These are phyloP conservation scores for Flammula alnicola DNA, from an alignment of 1,284 basidiomycete species.

Conservation along the genomic window DNA sequence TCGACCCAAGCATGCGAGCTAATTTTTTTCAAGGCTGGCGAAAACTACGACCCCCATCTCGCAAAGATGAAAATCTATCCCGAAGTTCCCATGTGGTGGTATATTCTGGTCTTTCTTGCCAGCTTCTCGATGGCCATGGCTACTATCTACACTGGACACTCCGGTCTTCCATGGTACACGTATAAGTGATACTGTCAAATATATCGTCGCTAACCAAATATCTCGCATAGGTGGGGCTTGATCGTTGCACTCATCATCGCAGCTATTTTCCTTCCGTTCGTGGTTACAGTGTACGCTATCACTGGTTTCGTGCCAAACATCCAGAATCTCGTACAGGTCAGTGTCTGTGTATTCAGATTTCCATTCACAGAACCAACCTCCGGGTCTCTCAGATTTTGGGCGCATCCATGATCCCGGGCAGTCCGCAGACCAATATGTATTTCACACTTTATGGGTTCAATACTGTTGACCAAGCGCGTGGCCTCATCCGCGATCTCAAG, in stretches of 20 bases:
- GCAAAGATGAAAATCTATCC: slow-evolving; percentile 65
- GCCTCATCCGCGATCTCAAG: slow-evolving; percentile 52
- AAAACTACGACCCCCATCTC: slow-evolving; percentile 51
- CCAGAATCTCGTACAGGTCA: slow-evolving; percentile 41
- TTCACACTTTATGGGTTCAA: slow-evolving; percentile 55
- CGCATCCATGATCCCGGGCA: slow-evolving; percentile 43
- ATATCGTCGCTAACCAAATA: too few species aligned
- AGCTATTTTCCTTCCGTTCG: slow-evolving; percentile 58
- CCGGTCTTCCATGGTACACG: slow-evolving; percentile 57
- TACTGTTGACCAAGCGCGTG: slow-evolving; percentile 47
- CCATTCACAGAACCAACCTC: not conserved
- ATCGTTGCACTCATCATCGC: slow-evolving; percentile 53
- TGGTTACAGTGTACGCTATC: slow-evolving; percentile 56
- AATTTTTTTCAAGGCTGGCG: slow-evolving; percentile 31
- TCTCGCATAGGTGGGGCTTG: slow-evolving; percentile 40
- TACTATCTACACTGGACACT: slow-evolving; percentile 56
- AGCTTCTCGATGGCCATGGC: slow-evolving; percentile 54
- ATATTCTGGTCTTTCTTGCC: slow-evolving; percentile 46
- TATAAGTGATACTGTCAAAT: slow-evolving; percentile 32
- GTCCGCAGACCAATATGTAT: slow-evolving; percentile 53
- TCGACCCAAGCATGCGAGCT: not conserved
- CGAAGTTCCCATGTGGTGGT: slow-evolving; percentile 69
- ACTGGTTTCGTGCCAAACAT: slow-evolving; percentile 45
- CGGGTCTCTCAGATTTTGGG: slow-evolving; percentile 38
- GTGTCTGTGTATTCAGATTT: slow-evolving; percentile 6